A percentile compares a stretch with the other conserved stretches of the same genome.
Evolutionary conservation across 2,329 filamentous ascomycete genomes (phyloP).

Genomic region (Fusarium zealandicum): DNA sequence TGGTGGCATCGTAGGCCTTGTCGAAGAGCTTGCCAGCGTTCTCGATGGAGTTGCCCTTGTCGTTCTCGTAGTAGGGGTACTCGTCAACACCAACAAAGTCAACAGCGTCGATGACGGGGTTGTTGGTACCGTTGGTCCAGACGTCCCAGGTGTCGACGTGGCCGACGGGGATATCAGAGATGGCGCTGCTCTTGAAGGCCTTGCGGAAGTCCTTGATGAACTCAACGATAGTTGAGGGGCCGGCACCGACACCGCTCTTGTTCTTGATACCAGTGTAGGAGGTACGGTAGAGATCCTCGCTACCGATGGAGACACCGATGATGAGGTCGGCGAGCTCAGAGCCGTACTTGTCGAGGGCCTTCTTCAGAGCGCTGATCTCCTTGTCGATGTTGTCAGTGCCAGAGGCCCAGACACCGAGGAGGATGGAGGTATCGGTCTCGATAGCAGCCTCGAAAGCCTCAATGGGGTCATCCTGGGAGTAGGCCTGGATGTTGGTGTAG

Average conservation of each 20-base stretch:
- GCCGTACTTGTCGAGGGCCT: conserved; percentile 63
- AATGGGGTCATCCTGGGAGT: conserved; percentile 76
- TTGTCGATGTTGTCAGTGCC: conserved; percentile 62
- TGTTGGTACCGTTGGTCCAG: conserved; percentile 67
- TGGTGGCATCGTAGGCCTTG: conserved; percentile 53
- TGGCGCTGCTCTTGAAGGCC: conserved; percentile 57
- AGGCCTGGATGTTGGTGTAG: conserved; percentile 72
- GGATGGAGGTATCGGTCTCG: conserved; percentile 64
- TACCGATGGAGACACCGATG: conserved; percentile 70
- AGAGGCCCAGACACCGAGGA: conserved; percentile 71
- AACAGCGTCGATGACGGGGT: conserved; percentile 64
- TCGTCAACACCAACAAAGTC: conserved; percentile 72
- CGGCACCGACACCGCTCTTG: conserved; percentile 66
- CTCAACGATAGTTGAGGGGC: conserved; percentile 64
- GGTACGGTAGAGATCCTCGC: conserved; percentile 71
- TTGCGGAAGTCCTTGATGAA: conserved; percentile 72
- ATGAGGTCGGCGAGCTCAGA: conserved; percentile 61
- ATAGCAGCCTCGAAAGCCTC: conserved; percentile 79
- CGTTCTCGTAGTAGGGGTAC: conserved; percentile 71
- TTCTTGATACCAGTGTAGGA: conserved; percentile 68
- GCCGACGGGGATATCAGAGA: conserved; percentile 61
- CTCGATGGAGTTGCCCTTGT: conserved; percentile 62
- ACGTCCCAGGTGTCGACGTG: conserved; percentile 75
- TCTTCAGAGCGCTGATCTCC: conserved; percentile 67
- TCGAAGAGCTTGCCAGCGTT: conserved; percentile 64